phyloP scores from a whole-genome alignment of 176 grass and related monocot genomes.

The Eragrostis nindensis region DNA sequence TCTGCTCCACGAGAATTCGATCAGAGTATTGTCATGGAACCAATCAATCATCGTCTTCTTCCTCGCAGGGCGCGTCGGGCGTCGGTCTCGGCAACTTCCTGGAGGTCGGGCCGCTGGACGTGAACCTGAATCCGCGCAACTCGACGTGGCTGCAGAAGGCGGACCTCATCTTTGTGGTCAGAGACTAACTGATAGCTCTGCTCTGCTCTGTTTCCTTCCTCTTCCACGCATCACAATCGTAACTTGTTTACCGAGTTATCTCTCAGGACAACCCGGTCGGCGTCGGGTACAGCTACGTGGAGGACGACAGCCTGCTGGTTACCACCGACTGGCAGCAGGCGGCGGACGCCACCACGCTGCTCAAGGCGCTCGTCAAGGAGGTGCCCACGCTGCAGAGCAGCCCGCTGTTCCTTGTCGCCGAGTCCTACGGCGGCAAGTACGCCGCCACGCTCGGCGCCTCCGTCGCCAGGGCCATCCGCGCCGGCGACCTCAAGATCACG shows the following conservation, averaged over 20 bases:
- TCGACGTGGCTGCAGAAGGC: background rate
- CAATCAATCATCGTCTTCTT: background rate
- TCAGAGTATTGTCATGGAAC: no score
- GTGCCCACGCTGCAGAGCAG: constrained; percentile 47
- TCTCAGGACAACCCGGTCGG: constrained; percentile 90
- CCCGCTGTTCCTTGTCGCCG: constrained; percentile 75
- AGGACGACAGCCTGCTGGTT: constrained; percentile 60
- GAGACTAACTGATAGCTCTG: background rate
- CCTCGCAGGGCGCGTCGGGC: background rate
- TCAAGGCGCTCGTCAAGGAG: constrained; percentile 54
- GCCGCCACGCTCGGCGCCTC: constrained; percentile 65
- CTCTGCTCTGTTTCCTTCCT: background rate
- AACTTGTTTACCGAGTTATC: background rate
- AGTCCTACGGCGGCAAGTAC: constrained; percentile 87
- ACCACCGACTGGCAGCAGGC: constrained; percentile 67
- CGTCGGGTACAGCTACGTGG: constrained; percentile 82
- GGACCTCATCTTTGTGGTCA: constrained; percentile 87
- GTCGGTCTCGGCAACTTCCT: background rate
- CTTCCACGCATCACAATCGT: background rate
- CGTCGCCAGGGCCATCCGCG: constrained; percentile 50
- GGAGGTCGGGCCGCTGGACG: background rate
- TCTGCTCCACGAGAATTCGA: background rate
- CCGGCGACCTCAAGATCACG: constrained; percentile 62
- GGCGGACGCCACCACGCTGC: constrained; percentile 49
- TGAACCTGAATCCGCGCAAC: background rate